Evolutionary conservation across 306 rosid species (phyloP).

Genomic region (Cucurbita moschata): DNA sequence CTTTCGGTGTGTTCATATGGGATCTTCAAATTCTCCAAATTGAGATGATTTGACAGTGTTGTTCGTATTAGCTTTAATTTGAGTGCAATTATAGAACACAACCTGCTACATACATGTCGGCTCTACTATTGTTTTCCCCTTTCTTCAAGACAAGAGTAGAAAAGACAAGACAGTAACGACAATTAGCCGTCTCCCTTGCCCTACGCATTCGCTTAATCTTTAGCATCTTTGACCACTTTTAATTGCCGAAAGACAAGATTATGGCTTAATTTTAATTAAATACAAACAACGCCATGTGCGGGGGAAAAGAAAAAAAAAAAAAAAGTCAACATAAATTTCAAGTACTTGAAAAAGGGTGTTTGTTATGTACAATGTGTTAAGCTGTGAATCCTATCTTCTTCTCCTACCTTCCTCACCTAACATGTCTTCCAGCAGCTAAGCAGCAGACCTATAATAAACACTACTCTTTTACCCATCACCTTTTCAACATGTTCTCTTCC

Average conservation of each 20-base stretch:
- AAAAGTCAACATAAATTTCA: background rate
- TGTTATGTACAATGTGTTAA: conserved; percentile 9
- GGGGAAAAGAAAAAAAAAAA: background rate
- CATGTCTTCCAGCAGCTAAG: background rate
- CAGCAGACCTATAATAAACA: background rate
- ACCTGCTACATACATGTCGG: background rate
- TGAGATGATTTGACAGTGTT: background rate
- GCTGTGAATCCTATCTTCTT: background rate
- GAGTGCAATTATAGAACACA: background rate
- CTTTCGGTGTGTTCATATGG: too few relatives aligned
- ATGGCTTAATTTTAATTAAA: background rate
- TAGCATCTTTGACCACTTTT: background rate
- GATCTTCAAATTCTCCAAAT: too few relatives aligned
- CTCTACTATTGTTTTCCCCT: background rate
- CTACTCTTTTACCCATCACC: background rate
- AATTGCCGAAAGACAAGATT: background rate
- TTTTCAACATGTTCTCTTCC: background rate
- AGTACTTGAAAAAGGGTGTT: background rate
- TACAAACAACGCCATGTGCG: background rate
- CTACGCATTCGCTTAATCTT: background rate
- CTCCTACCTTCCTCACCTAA: background rate
- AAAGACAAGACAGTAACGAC: conserved; percentile 1
- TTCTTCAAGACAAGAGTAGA: background rate
- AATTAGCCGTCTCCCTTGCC: conserved; percentile 8
- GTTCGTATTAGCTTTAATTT: background rate